phyloP scores from a whole-genome alignment of 257 asterid genomes.

The Osmanthus fragrans region DNA sequence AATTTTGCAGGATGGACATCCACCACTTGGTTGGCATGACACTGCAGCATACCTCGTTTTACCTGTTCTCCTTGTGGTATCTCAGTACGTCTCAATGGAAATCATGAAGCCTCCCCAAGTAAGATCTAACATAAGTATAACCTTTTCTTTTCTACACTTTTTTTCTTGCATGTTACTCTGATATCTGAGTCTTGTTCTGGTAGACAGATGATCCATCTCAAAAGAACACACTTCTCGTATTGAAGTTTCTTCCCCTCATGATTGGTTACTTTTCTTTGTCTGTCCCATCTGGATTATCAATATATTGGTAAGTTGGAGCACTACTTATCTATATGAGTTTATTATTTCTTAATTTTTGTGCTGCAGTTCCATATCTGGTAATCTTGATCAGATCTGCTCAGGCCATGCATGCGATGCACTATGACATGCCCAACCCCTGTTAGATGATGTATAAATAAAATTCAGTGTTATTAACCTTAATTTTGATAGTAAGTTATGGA shows the following conservation, averaged over 20 bases:
- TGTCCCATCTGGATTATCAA: constrained; percentile 97
- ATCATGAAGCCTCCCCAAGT: constrained; percentile 99
- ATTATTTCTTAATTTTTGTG: constrained; percentile 16
- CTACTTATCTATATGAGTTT: not conserved
- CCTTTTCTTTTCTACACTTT: constrained; percentile 13
- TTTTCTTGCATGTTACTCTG: constrained; percentile 32
- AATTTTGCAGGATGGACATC: constrained; percentile 90
- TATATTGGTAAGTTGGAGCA: constrained; percentile 72
- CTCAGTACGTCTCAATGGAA: constrained; percentile 95
- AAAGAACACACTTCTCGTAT: constrained; percentile 88
- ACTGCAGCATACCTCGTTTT: constrained; percentile 94
- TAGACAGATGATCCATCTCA: constrained; percentile 98
- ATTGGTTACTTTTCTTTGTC: constrained; percentile 98
- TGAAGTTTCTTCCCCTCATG: constrained; percentile 98
- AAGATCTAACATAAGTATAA: constrained; percentile 30
- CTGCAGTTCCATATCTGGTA: not conserved
- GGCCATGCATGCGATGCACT: constrained; percentile 16
- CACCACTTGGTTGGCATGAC: constrained; percentile 97
- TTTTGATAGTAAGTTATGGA: not conserved
- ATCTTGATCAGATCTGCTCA: constrained; percentile 4
- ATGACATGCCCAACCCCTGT: too few species aligned
- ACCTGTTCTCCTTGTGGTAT: constrained; percentile 85
- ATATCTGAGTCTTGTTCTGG: constrained; percentile 36
- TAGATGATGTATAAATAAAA: not conserved
- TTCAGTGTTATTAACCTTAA: not conserved